These are phyloP conservation scores for Inga leiocalycina DNA, from an alignment of 306 rosid genomes.

Conservation along the genomic window DNA sequence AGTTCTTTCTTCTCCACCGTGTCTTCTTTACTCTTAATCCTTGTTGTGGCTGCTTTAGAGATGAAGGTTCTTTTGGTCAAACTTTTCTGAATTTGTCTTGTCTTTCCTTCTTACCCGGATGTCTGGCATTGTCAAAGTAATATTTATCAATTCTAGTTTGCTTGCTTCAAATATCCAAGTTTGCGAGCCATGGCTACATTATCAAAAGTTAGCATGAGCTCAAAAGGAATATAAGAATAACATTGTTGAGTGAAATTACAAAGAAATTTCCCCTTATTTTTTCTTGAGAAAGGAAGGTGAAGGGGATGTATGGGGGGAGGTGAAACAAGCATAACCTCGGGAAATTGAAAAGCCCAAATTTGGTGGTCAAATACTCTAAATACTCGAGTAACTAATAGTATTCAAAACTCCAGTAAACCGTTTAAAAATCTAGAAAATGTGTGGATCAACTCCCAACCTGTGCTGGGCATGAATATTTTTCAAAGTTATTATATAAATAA, in stretches of 20 bases:
- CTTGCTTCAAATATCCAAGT: conserved; percentile 96
- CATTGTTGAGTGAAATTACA: conserved; percentile 2
- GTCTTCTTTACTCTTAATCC: not conserved
- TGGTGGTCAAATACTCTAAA: not conserved
- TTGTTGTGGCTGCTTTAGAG: not conserved
- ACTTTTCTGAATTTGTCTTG: not conserved
- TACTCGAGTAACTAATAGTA: not conserved
- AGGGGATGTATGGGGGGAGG: conserved; percentile 18
- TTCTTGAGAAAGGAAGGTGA: conserved; percentile 4
- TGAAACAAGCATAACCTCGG: conserved; percentile 62
- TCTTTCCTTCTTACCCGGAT: conserved; percentile 63
- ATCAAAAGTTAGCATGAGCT: conserved; percentile 43
- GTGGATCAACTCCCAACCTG: not conserved
- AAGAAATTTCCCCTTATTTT: conserved; percentile 11
- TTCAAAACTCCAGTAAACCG: not conserved
- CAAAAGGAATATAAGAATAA: conserved; percentile 14
- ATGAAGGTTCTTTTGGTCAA: not conserved
- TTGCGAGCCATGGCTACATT: conserved; percentile 87
- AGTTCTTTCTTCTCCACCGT: not conserved
- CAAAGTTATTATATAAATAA: not conserved
- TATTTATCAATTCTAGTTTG: conserved; percentile 70
- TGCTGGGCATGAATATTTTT: not conserved
- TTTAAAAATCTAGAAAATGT: not conserved
- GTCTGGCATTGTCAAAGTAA: conserved; percentile 84
- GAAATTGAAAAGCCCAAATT: conserved; percentile 43